These are phyloP conservation scores for Lophiotrema nucula DNA, from an alignment of 495 filamentous ascomycete species.

Conservation along the genomic window DNA sequence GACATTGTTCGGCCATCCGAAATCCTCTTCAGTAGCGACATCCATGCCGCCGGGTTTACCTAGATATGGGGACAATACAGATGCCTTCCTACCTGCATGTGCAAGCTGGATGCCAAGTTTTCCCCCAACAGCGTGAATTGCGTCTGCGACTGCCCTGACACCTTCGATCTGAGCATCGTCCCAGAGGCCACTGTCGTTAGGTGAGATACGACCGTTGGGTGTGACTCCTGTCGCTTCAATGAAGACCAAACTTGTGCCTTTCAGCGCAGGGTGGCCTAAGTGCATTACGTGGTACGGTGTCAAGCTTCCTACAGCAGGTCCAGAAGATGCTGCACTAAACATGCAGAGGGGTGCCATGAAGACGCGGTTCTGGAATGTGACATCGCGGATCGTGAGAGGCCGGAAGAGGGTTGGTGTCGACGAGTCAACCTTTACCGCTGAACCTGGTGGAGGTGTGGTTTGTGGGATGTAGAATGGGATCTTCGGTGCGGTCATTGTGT, in stretches of 20 bases:
- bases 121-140: slow-evolving; percentile 65
- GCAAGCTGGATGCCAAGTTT: slow-evolving; percentile 72
- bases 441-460: no score
- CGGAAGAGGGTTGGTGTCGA: slow-evolving; percentile 12
- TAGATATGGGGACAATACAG: slow-evolving; percentile 66
- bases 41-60: slow-evolving; percentile 29
- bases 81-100: slow-evolving; percentile 73
- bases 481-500: no score
- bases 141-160: slow-evolving; percentile 61
- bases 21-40: slow-evolving; percentile 50
- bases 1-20: slow-evolving; percentile 62
- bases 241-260: slow-evolving; percentile 63
- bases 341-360: slow-evolving; percentile 2
- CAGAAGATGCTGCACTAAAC: not conserved
- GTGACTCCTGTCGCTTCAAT: slow-evolving; percentile 70
- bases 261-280: not conserved
- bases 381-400: slow-evolving; percentile 7
- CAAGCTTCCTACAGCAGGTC: not conserved
- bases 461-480: no score
- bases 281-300: not conserved
- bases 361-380: slow-evolving; percentile 11
- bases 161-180: slow-evolving; percentile 66
- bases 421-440: no score
- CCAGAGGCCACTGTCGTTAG: slow-evolving; percentile 69
- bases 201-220: slow-evolving; percentile 71